A percentile compares a stretch with the other conserved stretches of the same genome.
Conservation (phyloP, 2,329 filamentous ascomycete species). For the Nakataea oryzae region DNA sequence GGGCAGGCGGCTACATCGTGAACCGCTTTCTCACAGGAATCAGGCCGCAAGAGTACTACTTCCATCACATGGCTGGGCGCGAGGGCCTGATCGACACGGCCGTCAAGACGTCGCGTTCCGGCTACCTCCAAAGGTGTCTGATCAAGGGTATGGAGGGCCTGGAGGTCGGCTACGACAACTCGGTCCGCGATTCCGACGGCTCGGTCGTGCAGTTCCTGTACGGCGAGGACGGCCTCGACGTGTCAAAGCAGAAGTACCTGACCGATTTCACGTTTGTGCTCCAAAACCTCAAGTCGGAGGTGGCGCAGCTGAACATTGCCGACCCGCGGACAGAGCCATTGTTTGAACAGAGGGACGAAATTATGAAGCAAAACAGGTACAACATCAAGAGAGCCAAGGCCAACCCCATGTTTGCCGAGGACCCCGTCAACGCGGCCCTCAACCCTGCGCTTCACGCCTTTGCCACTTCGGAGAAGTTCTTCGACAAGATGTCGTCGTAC, state of each 20-base stretch:
- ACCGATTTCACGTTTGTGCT: slow-evolving; percentile 84
- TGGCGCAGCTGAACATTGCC: slow-evolving; percentile 61
- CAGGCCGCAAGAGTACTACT: slow-evolving; percentile 95
- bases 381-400: slow-evolving; percentile 62
- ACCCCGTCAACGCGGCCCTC: slow-evolving; percentile 64
- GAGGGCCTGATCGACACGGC: slow-evolving; percentile 98
- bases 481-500: slow-evolving; percentile 61
- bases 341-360: slow-evolving; percentile 46
- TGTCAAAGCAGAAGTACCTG: slow-evolving; percentile 88
- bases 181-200: slow-evolving; percentile 88
- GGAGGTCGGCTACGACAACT: slow-evolving; percentile 84
- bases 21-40: slow-evolving; percentile 98
- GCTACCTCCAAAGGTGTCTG: slow-evolving; percentile 90
- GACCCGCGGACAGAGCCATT: slow-evolving; percentile 32
- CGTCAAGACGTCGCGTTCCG: slow-evolving; percentile 94
- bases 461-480: slow-evolving; percentile 83
- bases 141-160: slow-evolving; percentile 98
- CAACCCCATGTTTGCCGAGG: slow-evolving; percentile 46
- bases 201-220: slow-evolving; percentile 92
- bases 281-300: slow-evolving; percentile 73
- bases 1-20: slow-evolving; percentile 87
- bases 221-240: slow-evolving; percentile 90
- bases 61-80: slow-evolving; percentile 98
- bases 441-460: slow-evolving; percentile 71
- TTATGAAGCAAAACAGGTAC: slow-evolving; percentile 71